Base-by-base conservation (phyloP, 2,329 filamentous ascomycete genomes). In the Scedosporium minutisporum region DNA sequence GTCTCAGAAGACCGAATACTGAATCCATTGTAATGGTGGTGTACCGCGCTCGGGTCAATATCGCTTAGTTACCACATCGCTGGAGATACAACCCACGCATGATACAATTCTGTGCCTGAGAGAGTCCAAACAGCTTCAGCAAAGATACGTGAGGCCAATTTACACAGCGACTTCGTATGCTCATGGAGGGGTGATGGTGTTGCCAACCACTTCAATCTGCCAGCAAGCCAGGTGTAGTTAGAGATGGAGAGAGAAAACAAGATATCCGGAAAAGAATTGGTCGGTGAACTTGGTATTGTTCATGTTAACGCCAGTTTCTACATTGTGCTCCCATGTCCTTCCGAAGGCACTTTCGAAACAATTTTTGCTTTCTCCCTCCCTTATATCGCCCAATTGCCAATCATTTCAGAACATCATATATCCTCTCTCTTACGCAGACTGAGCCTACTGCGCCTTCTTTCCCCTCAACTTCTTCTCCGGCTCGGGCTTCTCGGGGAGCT, bases 381-480 rank as follows among this genome's bases (percentile, higher is more conserved):
- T 16, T 41, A 9, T 57, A 33, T 48, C 18, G 38, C 33, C 48
- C 55, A 14, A 38, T n/a, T 58, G 33, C 55, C n/a, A 33, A 58
- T 58, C 55, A 38, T 58, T 58, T 58, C 55, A 58, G 55, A 38
- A 58, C 46, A 25, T 23, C 60, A 33, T 21, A 27, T 18, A 23
- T 16, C 9, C 29, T 42, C 6, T 33, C 29, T 33, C 59, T 61
- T 61, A 61, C 60, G 60, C 60, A 33, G 61, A 65, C 69, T 77
- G 78, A 62, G 87, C 88, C 82, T 89, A 88, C 80, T 84, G 84
- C 72, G 90, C 90, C 83, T 92, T 91, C 69, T 82, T 82, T 71
- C 93, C 92, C 73, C 91, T 85, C 71, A 82, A 82, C 87, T 96
- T 96, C 73, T 77, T 75, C 79, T 87, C 86, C 71, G 85, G 85